A percentile compares a stretch with the other conserved stretches of the same genome.
Evolutionary conservation across 345 rosid species (phyloP).

Genomic region (Populus pruinosa): DNA sequence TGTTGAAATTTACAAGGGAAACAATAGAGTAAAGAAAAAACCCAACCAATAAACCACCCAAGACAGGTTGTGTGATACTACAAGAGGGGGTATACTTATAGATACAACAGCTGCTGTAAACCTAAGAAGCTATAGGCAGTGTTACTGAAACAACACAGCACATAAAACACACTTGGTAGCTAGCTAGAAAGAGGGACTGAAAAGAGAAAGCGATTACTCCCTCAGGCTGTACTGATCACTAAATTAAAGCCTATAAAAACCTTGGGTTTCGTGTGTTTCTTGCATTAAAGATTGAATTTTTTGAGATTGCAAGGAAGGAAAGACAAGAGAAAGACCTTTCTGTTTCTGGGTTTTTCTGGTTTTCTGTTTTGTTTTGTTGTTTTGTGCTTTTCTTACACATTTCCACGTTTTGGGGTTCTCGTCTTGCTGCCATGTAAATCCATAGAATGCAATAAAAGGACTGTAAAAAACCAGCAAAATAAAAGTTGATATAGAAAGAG

Average conservation of each 20-base stretch:
- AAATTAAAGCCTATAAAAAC: not conserved
- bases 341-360: slow-evolving; percentile 1
- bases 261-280: slow-evolving; percentile 25
- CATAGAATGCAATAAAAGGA: not conserved
- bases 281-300: slow-evolving; percentile 1
- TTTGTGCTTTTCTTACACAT: slow-evolving; percentile 1
- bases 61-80: slow-evolving; percentile 12
- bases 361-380: not conserved
- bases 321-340: not conserved
- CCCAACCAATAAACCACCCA: slow-evolving; percentile 8
- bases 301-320: not conserved
- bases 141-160: not conserved
- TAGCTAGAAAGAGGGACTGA: not conserved
- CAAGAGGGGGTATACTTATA: not conserved
- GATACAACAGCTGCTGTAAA: slow-evolving; percentile 6
- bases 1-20: slow-evolving; percentile 15
- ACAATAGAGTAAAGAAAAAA: slow-evolving; percentile 8
- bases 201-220: slow-evolving; percentile 20
- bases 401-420: slow-evolving; percentile 9
- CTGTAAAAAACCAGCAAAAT: not conserved
- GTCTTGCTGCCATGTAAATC: slow-evolving; percentile 2
- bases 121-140: not conserved
- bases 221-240: not conserved
- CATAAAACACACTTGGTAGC: not conserved
- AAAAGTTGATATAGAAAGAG: not conserved